Evolutionary conservation across 2,329 filamentous ascomycete genomes (phyloP), one percentile per base, ranked within the genome.

Genomic region (Trichophyton schoenleinii): DNA sequence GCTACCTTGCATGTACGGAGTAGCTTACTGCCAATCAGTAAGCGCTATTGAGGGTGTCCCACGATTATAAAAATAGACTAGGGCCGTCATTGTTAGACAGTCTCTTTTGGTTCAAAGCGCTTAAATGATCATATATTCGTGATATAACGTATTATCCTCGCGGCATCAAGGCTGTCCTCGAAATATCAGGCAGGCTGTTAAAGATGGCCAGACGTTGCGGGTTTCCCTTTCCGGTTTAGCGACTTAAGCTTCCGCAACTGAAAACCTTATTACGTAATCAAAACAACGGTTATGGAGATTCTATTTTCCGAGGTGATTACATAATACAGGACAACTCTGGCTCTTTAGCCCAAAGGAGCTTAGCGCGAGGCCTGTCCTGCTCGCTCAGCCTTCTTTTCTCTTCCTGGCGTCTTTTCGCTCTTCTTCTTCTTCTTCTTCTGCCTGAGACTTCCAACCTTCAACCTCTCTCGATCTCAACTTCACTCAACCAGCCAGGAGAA

Each of bases 391-490:
- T 48, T 20, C 44, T 25, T 52, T 25, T 15, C 5, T 13, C 20
- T 28, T 52, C 5, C 11, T 25, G 22, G 44, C 44, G 44, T 22
- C 44, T 28, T 52, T 25, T 15, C 20, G 46, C 20, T 52, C 20
- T 28, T 13, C 46, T 25, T 22, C 44, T 20, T 22, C 18, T 18
- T 18, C 18, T 18, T 18, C 44, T 22, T 22, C 44, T 9, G 41
- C 41, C 41, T 44, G 6, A 38, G 11, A 38, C 7, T 18, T 44
- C n/a, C 15, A 18, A n/a, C 41, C n/a, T n/a, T 15, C 41, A 18
- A 44, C 41, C 25, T 34, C 25, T 38, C 34, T 42, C 55, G 31
- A 57, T 44, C 15, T 53, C 59, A 41, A 63, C n/a, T 57, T 42
- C 60, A 38, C 52, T 52, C 25, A 13, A 18, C 58, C 4, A 7